Base-by-base conservation (phyloP, 2,329 filamentous ascomycete species). In the Parascedosporium putredinis region DNA sequence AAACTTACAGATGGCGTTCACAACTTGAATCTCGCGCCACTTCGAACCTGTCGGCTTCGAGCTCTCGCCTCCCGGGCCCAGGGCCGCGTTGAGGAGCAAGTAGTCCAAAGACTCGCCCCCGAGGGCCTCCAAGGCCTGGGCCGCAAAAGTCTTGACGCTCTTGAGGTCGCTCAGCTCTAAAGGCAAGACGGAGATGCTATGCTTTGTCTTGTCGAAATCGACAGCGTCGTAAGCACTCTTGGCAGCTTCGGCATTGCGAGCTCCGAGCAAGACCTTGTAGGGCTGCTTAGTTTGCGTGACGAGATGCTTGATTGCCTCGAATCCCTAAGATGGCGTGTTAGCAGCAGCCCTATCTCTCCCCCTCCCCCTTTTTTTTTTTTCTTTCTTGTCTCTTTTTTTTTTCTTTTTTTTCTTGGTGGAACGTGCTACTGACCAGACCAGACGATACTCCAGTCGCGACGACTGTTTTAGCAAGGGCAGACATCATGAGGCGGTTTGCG, bases 1-100 rank as follows among this genome's bases (percentile, higher is more conserved):
- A n/a, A n/a, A 50, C 68, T 55, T 48, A 76, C 74, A 70, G 7
- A 77, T 62, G 50, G 76, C 73, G 52, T 78, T 78, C 18, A 78
- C 73, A 14, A 77, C 59, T 25, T 71, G 67, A 0, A 65, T 34
- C 58, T 77, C 71, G 55, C 69, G 72, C 74, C 74, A 78, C 55
- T 69, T 69, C 1, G 67, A 71, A 2, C 68, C 69, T 47, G 66
- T 54, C 0, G 67, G 64, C 0, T 65, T 64, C 7, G 64, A 61
- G 10, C 62, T 58, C 8, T 65, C 59, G 0, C 67, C 61, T 0
- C 54, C 54, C n/a, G 66, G 66, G 24, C 56, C 60, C n/a, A 70
- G 63, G 12, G 56, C 75, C 0, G 75, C 75, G 51, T 76, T 77
- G 23, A 78, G 59, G 14, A 78, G 40, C 4, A 78, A 54, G 50